Conservation (phyloP, 2,329 filamentous ascomycete species). For the Epichloe bromicola region DNA sequence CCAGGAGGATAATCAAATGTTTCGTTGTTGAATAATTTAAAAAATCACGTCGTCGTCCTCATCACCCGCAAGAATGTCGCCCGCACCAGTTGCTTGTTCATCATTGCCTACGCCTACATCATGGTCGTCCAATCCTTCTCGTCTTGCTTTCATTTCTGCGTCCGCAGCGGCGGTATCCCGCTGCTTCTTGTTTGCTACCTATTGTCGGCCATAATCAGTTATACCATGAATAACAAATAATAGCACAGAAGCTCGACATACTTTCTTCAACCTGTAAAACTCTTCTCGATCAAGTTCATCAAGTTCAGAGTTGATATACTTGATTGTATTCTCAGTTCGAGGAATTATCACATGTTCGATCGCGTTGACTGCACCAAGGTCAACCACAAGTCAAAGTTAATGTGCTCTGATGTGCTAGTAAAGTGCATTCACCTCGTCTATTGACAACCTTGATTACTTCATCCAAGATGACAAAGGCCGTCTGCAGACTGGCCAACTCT, state of each 20-base stretch:
- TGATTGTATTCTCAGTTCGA: conserved; percentile 98
- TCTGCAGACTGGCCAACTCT: conserved; percentile 88
- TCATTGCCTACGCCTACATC: conserved; percentile 22
- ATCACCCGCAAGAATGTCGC: conserved; percentile 59
- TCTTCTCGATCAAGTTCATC: conserved; percentile 97
- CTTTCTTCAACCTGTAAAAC: conserved; percentile 94
- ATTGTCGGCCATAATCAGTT: not conserved
- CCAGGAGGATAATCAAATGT: not conserved
- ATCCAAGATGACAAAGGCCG: conserved; percentile 93
- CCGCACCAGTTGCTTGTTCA: conserved; percentile 25
- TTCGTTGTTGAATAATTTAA: conserved; percentile 23
- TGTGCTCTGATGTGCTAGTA: not conserved
- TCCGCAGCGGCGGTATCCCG: conserved; percentile 60
- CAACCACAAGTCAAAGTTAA: not conserved
- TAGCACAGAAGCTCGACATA: conserved; percentile 4
- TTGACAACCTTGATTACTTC: conserved; percentile 99
- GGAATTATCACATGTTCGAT: conserved; percentile 97
- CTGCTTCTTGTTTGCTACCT: conserved; percentile 72
- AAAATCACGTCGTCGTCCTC: conserved; percentile 85
- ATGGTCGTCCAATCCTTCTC: conserved; percentile 31
- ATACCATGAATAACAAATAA: not conserved
- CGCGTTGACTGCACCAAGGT: conserved; percentile 57
- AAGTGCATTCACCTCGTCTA: conserved; percentile 54
- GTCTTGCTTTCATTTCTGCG: conserved; percentile 63
- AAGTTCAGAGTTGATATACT: conserved; percentile 97